phyloP scores from a whole-genome alignment of 768 basidiomycete species.

The Boletus rex-veris region DNA sequence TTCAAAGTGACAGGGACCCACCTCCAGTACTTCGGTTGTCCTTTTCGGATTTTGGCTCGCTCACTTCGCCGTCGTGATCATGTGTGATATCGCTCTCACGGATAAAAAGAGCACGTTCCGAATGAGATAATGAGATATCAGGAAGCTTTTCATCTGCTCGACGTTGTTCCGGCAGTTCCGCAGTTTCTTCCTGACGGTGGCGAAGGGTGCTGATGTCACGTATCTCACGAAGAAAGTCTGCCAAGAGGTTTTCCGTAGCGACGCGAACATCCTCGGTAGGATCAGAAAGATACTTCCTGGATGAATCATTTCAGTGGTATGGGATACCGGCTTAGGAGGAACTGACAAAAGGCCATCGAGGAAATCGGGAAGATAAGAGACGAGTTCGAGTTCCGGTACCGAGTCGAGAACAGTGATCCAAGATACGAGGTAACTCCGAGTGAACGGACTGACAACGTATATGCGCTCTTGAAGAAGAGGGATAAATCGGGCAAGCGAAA shows the following conservation, averaged over 20 bases:
- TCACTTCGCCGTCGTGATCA: constrained; percentile 40
- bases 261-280: constrained; percentile 90
- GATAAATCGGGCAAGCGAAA: constrained; percentile 92
- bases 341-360: constrained; percentile 88
- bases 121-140: constrained; percentile 54
- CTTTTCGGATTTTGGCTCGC: constrained; percentile 41
- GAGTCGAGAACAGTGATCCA: constrained; percentile 97
- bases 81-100: constrained; percentile 41
- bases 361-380: constrained; percentile 93
- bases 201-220: constrained; percentile 78
- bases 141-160: constrained; percentile 51
- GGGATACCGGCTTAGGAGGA: not conserved
- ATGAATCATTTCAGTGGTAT: constrained; percentile 5
- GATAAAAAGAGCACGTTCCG: constrained; percentile 58
- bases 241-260: constrained; percentile 84
- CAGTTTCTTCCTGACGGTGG: constrained; percentile 56
- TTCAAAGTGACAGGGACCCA: constrained; percentile 27
- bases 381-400: constrained; percentile 92
- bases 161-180: constrained; percentile 38
- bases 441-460: constrained; percentile 93
- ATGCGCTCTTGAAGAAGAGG: constrained; percentile 91
- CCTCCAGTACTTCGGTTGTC: constrained; percentile 66
- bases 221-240: constrained; percentile 89
- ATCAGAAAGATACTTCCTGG: constrained; percentile 91
- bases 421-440: constrained; percentile 91